Evolutionary conservation across 1,284 basidiomycete species (phyloP), one percentile per base, ranked within the genome.

Genomic region (Taiwanofungus camphoratus): DNA sequence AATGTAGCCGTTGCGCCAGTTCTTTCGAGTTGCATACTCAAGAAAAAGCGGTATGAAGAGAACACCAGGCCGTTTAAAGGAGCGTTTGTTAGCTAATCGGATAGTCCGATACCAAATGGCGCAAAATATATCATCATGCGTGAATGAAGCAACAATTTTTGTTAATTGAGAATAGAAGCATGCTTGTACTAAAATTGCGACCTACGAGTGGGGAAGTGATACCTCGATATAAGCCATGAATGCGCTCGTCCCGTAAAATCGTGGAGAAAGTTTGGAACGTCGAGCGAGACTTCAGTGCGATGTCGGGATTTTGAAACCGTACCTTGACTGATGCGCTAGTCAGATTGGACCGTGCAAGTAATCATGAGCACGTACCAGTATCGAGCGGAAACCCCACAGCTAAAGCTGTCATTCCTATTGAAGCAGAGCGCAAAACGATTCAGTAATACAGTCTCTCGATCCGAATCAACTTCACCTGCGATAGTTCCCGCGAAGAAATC

Each of bases 61-160:
- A 90, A 90, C 2, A 89, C 74, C 8, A 86, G 65, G 5, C 87
- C 85, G 50, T 88, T 89, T 65, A 87, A 72, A 7, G 85, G 65
- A 2, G 84, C 85, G 13, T 74, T 76, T 5, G 79, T 76, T 1
- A 78, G 72, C 86, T 88, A 45, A 20, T 39, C 45, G 18, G n/a
- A n/a, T n/a, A n/a, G n/a, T n/a, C n/a, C n/a, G n/a, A n/a, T n/a
- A n/a, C n/a, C n/a, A n/a, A n/a, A n/a, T n/a, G n/a, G n/a, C n/a
- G n/a, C n/a, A n/a, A n/a, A n/a, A 22, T 16, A 35, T 41, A 15
- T 15, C 39, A n/a, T 21, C 33, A 30, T 15, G 36, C 19, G 15
- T 9, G 12, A 20, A 26, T 11, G 18, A 15, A 9, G 23, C 9
- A 20, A 5, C 39, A 20, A 18, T 23, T 19, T 21, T 33, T 31